These are phyloP conservation scores for Meredithiella fracta DNA, from an alignment of 2,329 filamentous ascomycete genomes.

Conservation along the genomic window DNA sequence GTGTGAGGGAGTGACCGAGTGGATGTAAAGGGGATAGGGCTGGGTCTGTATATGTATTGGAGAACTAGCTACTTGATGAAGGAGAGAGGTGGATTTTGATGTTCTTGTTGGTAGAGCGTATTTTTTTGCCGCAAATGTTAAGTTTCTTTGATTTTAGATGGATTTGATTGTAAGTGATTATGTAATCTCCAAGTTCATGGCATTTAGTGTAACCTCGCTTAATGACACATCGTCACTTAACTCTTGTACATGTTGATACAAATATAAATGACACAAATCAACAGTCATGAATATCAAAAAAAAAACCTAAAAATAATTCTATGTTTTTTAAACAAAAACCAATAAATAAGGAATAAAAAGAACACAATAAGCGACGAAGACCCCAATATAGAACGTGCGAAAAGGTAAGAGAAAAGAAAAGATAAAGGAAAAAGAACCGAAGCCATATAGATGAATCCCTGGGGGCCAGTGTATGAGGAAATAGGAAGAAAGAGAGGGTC, in stretches of 20 bases:
- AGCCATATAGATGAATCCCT: not conserved
- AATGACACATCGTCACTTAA: no score
- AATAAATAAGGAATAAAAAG: slow-evolving; percentile 3
- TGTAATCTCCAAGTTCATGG: no score
- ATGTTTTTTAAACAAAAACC: not conserved
- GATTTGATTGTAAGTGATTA: not conserved
- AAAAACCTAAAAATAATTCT: not conserved
- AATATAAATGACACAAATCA: no score
- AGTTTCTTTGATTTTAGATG: slow-evolving; percentile 7
- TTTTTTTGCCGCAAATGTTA: slow-evolving; percentile 11
- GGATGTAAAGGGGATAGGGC: not conserved
- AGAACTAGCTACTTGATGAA: not conserved
- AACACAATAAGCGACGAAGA: not conserved
- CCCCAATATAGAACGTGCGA: not conserved
- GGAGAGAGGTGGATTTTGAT: slow-evolving; percentile 1
- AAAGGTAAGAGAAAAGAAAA: slow-evolving; percentile 2
- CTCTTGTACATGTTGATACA: no score
- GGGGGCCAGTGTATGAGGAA: not conserved
- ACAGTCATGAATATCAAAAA: no score
- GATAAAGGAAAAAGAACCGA: not conserved
- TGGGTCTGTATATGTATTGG: not conserved
- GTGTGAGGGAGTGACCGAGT: not conserved
- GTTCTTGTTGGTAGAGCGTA: slow-evolving; percentile 13
- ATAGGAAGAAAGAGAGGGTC: not conserved
- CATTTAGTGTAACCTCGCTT: no score